Conservation (phyloP, 2,329 filamentous ascomycete species). For the Aspergillus sclerotialis region DNA sequence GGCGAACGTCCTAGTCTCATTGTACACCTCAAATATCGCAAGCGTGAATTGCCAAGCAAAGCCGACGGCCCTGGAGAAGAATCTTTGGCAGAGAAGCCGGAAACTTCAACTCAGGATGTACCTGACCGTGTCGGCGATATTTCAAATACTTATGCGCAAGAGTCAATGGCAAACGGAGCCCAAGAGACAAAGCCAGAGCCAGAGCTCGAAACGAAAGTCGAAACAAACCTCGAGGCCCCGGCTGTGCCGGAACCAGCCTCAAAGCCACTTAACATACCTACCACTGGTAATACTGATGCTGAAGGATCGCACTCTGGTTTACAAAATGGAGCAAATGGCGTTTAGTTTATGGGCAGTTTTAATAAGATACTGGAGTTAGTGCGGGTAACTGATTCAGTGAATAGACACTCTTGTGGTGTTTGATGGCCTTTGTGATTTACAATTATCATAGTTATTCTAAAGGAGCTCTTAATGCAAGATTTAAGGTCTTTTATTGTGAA, state of each 20-base stretch:
- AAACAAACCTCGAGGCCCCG: too few species aligned
- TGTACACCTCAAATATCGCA: slow-evolving; percentile 58
- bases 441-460: too few species aligned
- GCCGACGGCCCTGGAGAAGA: slow-evolving; percentile 11
- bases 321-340: slow-evolving; percentile 1
- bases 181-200: background rate
- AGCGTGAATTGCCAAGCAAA: slow-evolving; percentile 17
- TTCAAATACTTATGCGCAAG: slow-evolving; percentile 2
- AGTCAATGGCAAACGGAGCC: slow-evolving; percentile 3
- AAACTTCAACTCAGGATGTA: slow-evolving; percentile 4
- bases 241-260: slow-evolving; percentile 1
- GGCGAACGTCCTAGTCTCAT: slow-evolving; percentile 58
- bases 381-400: too few species aligned
- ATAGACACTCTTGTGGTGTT: too few species aligned
- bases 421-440: too few species aligned
- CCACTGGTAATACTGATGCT: background rate
- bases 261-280: background rate
- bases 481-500: too few species aligned
- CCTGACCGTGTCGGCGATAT: background rate
- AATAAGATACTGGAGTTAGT: background rate
- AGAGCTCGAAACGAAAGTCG: too few species aligned
- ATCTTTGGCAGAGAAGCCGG: slow-evolving; percentile 5
- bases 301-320: slow-evolving; percentile 1
- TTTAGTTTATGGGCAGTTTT: too few species aligned
- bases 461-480: too few species aligned